A percentile compares a stretch with the other conserved stretches of the same genome.
phyloP scores from a whole-genome alignment of 1,139 yeast species.

The Yamadazyma songkhlaensis region DNA sequence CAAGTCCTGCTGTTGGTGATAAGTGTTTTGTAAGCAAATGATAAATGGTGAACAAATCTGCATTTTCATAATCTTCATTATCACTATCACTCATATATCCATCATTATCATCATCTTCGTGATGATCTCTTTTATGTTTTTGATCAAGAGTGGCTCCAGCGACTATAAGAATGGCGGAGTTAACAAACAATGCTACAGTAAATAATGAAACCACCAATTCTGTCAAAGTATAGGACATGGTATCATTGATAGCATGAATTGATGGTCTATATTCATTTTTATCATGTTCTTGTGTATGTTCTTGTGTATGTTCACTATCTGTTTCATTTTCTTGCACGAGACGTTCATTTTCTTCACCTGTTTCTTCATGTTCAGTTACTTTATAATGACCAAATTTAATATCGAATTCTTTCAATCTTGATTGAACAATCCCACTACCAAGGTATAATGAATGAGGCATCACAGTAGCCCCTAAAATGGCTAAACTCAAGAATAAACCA shows the following conservation, averaged over 20 bases:
- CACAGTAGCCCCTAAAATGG: conserved; percentile 93
- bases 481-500: conserved; percentile 83
- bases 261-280: conserved; percentile 56
- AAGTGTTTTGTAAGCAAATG: conserved; percentile 67
- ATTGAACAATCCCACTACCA: conserved; percentile 92
- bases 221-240: conserved; percentile 62
- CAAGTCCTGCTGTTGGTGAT: conserved; percentile 88
- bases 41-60: conserved; percentile 86
- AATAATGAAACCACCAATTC: conserved; percentile 67
- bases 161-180: conserved; percentile 72
- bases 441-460: conserved; percentile 95
- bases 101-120: conserved; percentile 30
- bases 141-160: conserved; percentile 70
- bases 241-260: conserved; percentile 60
- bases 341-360: conserved; percentile 3
- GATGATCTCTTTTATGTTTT: conserved; percentile 11
- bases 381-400: conserved; percentile 53
- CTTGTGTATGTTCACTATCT: not conserved
- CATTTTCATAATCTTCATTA: conserved; percentile 48
- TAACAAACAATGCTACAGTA: conserved; percentile 76
- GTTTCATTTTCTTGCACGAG: not conserved
- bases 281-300: conserved; percentile 19
- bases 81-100: conserved; percentile 41
- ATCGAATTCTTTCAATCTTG: conserved; percentile 82
- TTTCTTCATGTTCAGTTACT: conserved; percentile 1